Conservation (phyloP, 2,329 filamentous ascomycete species). For the Pseudopithomyces chartarum region DNA sequence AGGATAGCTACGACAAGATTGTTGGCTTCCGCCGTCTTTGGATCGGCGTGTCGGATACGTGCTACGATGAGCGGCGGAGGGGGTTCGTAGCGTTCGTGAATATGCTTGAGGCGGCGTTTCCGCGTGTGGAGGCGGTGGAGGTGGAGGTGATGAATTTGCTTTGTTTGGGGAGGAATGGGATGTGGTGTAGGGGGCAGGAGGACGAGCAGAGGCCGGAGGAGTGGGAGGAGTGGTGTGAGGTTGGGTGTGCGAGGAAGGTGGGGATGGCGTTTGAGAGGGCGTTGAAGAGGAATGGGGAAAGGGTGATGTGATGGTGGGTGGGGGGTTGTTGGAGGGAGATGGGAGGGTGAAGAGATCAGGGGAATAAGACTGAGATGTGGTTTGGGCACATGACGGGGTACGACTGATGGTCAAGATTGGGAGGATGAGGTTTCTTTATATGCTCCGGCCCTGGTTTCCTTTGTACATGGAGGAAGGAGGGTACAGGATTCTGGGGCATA, state of each 20-base stretch:
- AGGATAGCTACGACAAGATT: too few species aligned
- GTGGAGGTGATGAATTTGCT: background rate
- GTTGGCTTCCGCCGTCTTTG: background rate
- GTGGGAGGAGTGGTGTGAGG: background rate
- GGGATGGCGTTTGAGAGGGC: background rate
- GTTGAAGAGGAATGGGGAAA: background rate
- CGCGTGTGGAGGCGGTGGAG: background rate
- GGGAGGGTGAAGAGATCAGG: too few species aligned
- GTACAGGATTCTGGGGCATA: too few species aligned
- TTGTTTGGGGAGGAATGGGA: background rate
- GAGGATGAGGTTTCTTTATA: too few species aligned
- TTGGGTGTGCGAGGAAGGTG: background rate
- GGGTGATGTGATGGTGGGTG: too few species aligned
- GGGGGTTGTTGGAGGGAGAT: too few species aligned
- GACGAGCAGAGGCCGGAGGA: background rate
- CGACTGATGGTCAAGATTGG: too few species aligned
- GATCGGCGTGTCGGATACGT: background rate
- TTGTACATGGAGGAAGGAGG: too few species aligned
- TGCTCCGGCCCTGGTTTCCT: too few species aligned
- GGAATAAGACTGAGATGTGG: too few species aligned
- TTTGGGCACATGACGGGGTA: too few species aligned
- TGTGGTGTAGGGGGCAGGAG: background rate
- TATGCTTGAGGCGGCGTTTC: background rate
- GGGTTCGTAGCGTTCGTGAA: background rate
- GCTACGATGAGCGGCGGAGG: background rate